A percentile compares a stretch with the other conserved stretches of the same genome.
Evolutionary conservation across 768 basidiomycete genomes (phyloP).

Genomic region (Kwoniella sp.): DNA sequence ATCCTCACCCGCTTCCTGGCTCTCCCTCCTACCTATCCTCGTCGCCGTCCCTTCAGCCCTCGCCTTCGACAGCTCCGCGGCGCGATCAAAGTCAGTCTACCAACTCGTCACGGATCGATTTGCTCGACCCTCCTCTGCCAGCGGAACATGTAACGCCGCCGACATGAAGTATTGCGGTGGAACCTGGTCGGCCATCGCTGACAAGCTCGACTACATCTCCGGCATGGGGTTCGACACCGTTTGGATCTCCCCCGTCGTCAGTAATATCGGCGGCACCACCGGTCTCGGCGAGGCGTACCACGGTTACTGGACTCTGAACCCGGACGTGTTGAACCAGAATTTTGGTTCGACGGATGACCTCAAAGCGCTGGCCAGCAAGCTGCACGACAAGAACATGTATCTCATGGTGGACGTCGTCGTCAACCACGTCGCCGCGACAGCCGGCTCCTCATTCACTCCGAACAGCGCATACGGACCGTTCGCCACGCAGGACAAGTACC

Average conservation of each 20-base stretch:
- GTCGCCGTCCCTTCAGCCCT: constrained; percentile 9
- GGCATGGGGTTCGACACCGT: constrained; percentile 76
- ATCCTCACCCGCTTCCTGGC: constrained; percentile 2
- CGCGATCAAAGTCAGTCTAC: constrained; percentile 73
- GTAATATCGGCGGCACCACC: constrained; percentile 65
- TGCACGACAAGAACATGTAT: constrained; percentile 75
- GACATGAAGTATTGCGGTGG: constrained; percentile 67
- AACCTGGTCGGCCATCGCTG: constrained; percentile 66
- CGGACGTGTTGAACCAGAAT: constrained; percentile 58
- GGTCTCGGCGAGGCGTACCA: constrained; percentile 59
- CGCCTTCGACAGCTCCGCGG: constrained; percentile 56
- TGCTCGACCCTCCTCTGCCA: constrained; percentile 56
- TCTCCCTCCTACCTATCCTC: constrained; percentile 20
- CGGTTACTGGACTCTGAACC: constrained; percentile 65
- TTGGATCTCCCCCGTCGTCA: constrained; percentile 77
- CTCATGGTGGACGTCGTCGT: constrained; percentile 81
- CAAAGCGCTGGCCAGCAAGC: constrained; percentile 60
- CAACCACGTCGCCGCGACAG: constrained; percentile 74
- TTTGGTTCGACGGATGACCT: constrained; percentile 73
- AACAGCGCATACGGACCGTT: constrained; percentile 35
- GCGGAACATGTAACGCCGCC: constrained; percentile 20
- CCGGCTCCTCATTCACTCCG: constrained; percentile 59
- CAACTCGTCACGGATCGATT: constrained; percentile 77
- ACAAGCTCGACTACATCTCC: constrained; percentile 81
- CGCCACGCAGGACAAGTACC: constrained; percentile 60